These are phyloP conservation scores for Yamadazyma sp. DNA, from an alignment of 805 yeast genomes.

Conservation along the genomic window DNA sequence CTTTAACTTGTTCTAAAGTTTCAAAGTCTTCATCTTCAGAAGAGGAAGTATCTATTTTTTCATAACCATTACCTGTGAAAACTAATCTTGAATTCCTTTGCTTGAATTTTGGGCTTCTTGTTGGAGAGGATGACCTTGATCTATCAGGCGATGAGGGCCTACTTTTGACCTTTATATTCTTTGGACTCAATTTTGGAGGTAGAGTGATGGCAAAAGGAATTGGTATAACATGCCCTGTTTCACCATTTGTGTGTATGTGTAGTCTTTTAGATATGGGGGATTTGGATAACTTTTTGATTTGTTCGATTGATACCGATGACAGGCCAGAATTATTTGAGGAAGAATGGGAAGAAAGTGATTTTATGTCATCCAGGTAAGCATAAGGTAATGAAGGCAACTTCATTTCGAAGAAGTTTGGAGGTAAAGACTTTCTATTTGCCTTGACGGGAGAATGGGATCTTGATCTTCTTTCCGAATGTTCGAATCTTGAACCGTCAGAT, in stretches of 20 bases:
- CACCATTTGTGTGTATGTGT: constrained; percentile 27
- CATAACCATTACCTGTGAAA: constrained; percentile 36
- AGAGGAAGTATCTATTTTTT: constrained; percentile 28
- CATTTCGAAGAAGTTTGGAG: constrained; percentile 19
- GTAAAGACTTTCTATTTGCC: constrained; percentile 22
- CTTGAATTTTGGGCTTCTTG: constrained; percentile 4
- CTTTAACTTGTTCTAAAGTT: background rate
- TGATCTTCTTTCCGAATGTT: constrained; percentile 20
- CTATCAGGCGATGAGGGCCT: constrained; percentile 6
- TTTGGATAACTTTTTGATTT: constrained; percentile 21
- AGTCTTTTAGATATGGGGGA: constrained; percentile 36
- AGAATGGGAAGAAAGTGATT: constrained; percentile 23
- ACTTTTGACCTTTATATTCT: constrained; percentile 14
- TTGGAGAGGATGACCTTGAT: constrained; percentile 4
- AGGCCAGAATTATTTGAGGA: constrained; percentile 1
- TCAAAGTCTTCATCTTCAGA: constrained; percentile 13
- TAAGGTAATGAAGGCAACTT: constrained; percentile 18
- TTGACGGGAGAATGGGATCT: constrained; percentile 36
- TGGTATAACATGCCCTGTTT: constrained; percentile 34
- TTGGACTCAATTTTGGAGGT: constrained; percentile 39
- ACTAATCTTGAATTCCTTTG: constrained; percentile 10
- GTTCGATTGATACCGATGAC: constrained; percentile 7
- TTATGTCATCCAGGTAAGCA: constrained; percentile 21
- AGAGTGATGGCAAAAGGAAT: constrained; percentile 40
- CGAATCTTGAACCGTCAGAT: background rate